These are phyloP conservation scores for Dendrothele bispora DNA, from an alignment of 768 basidiomycete genomes.

Conservation along the genomic window DNA sequence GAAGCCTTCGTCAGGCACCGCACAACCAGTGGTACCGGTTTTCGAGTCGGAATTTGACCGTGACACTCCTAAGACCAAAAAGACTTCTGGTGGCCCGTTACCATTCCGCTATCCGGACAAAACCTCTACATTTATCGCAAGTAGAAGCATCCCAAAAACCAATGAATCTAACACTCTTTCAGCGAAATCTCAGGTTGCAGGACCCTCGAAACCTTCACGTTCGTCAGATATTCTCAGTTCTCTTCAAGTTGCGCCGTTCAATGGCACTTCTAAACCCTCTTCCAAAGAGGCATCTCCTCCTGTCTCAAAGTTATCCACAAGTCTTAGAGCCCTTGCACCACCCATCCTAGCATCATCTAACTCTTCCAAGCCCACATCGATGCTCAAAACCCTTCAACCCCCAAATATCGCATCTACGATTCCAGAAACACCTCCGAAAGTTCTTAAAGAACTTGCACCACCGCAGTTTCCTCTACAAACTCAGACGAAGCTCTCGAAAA, in stretches of 20 bases:
- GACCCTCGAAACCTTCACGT: background rate
- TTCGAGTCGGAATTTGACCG: constrained; percentile 4
- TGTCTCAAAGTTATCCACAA: background rate
- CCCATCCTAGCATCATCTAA: background rate
- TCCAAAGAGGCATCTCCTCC: background rate
- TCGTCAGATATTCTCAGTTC: background rate
- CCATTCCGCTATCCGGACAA: background rate
- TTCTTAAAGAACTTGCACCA: background rate
- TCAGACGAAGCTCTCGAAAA: constrained; percentile 11
- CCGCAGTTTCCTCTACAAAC: background rate
- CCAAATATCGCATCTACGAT: background rate
- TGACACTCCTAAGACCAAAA: background rate
- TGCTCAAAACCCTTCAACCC: background rate
- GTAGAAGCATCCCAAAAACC: no score
- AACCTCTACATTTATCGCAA: no score
- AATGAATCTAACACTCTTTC: background rate
- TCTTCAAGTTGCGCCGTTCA: background rate
- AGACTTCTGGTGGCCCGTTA: background rate
- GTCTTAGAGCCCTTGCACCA: background rate
- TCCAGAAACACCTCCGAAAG: background rate
- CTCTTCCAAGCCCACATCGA: constrained; percentile 2
- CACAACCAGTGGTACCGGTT: background rate
- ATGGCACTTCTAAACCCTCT: background rate
- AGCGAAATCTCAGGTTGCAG: background rate
- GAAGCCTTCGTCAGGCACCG: background rate